Evolutionary conservation across 257 asterid genomes (phyloP).

Genomic region (Catharanthus roseus): DNA sequence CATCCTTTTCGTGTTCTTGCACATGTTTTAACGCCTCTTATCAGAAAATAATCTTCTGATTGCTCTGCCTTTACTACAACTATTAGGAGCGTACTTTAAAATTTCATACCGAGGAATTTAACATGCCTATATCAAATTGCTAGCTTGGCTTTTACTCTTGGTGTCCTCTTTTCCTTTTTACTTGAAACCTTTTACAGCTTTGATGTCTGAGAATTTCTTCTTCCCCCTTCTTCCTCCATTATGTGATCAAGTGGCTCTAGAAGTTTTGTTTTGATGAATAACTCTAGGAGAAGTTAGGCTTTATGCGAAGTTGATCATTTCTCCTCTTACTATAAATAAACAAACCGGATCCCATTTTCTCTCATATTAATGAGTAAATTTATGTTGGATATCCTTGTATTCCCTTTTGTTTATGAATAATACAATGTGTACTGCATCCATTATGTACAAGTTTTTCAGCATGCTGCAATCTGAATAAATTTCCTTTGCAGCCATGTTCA

Average conservation of each 20-base stretch:
- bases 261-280: too few species aligned
- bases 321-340: not conserved
- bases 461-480: conserved; percentile 13
- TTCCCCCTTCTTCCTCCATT: too few species aligned
- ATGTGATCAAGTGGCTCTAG: not conserved
- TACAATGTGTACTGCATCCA: not conserved
- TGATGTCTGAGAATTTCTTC: not conserved
- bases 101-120: not conserved
- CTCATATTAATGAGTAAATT: not conserved
- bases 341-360: not conserved
- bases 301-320: not conserved
- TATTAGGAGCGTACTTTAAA: not conserved
- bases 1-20: not conserved
- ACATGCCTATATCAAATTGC: not conserved
- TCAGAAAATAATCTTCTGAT: not conserved
- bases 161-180: conserved; percentile 1
- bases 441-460: not conserved
- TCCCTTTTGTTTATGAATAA: not conserved
- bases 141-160: not conserved
- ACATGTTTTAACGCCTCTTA: not conserved
- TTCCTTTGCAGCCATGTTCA: conserved; percentile 70
- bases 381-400: too few species aligned
- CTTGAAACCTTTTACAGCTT: not conserved
- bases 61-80: not conserved
- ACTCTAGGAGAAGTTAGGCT: not conserved